Evolutionary conservation across 129 eudicot species (phyloP).

Genomic region (Flaveria linearis): DNA sequence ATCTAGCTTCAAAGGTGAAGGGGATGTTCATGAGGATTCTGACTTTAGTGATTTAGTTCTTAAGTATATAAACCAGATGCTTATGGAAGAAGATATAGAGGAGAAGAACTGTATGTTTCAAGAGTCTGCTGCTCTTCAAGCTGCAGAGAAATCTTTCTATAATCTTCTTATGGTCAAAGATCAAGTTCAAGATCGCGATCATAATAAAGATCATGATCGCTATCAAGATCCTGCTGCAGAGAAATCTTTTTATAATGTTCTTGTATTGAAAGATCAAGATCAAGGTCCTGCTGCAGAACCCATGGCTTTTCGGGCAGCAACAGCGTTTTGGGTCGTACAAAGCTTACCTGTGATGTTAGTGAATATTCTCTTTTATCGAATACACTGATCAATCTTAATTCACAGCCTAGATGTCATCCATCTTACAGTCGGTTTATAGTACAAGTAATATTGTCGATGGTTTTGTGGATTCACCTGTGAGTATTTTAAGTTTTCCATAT

Average conservation of each 20-base stretch:
- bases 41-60: conserved; percentile 81
- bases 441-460: conserved; percentile 43
- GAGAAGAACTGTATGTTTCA: conserved; percentile 67
- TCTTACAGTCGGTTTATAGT: conserved; percentile 43
- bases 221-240: no score
- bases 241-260: conserved; percentile 54
- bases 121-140: conserved; percentile 81
- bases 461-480: conserved; percentile 66
- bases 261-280: conserved; percentile 43
- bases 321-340: conserved; percentile 17
- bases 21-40: conserved; percentile 59
- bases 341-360: conserved; percentile 33
- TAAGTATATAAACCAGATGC: conserved; percentile 71
- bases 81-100: conserved; percentile 92
- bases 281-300: conserved; percentile 5
- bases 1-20: conserved; percentile 36
- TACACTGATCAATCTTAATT: conserved; percentile 17
- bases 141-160: conserved; percentile 71
- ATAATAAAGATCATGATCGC: no score
- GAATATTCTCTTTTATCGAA: conserved; percentile 15
- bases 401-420: conserved; percentile 41
- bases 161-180: conserved; percentile 59
- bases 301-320: not conserved
- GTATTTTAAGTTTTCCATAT: conserved; percentile 59
- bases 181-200: not conserved